Evolutionary conservation across 73 alveolate genomes (phyloP).

Genomic region (Stentor coeruleus): DNA sequence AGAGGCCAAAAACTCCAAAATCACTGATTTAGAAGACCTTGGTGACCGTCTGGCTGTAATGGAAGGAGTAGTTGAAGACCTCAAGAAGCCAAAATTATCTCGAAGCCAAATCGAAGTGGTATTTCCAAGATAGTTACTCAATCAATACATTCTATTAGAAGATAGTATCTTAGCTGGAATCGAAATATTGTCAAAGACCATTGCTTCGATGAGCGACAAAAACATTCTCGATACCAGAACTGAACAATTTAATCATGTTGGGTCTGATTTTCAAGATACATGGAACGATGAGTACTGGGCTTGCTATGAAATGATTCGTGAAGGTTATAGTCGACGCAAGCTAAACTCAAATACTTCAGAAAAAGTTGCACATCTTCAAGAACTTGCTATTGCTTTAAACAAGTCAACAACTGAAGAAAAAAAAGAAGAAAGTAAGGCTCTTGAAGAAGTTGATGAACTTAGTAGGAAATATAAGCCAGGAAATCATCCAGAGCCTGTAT

Average conservation of each 20-base stretch:
- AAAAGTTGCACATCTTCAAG: neutral
- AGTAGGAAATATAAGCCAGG: conserved; percentile 2
- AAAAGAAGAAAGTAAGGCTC: conserved; percentile 13
- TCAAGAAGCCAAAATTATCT: neutral
- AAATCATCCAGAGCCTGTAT: neutral
- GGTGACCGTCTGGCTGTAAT: neutral
- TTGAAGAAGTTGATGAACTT: conserved; percentile 26
- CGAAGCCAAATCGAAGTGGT: conserved; percentile 6
- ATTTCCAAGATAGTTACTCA: neutral
- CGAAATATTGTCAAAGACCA: neutral
- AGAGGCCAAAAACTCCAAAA: neutral
- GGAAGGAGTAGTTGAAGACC: neutral
- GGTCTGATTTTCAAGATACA: conserved; percentile 13
- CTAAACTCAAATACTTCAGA: neutral
- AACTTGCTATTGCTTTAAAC: conserved; percentile 4
- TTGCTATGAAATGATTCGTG: conserved; percentile 15
- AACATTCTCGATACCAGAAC: neutral
- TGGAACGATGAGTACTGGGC: conserved; percentile 24
- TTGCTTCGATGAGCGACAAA: neutral
- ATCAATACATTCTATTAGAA: conserved; percentile 15
- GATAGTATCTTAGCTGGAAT: neutral
- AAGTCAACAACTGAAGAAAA: neutral
- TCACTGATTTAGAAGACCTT: neutral
- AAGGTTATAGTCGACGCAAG: neutral
- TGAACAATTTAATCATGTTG: neutral